Conservation (phyloP, 257 asterid genomes). For the Solanum sitiens region DNA sequence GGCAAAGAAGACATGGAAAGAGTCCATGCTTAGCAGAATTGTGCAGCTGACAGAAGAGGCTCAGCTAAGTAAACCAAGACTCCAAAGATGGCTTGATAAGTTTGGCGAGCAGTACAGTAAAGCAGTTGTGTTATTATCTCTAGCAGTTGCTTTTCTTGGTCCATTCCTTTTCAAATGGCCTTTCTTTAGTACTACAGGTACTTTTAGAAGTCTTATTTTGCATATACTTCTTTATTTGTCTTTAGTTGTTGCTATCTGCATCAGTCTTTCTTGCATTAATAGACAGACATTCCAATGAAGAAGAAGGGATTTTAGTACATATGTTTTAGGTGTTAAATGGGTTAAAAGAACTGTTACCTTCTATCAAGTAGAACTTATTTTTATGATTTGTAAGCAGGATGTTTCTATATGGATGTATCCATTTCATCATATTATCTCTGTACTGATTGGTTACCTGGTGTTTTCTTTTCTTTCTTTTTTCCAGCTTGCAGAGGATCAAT, state of each 20-base stretch:
- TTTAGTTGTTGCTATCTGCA: background rate
- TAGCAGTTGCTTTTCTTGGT: slow-evolving; percentile 74
- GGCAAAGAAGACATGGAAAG: slow-evolving; percentile 96
- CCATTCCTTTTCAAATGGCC: slow-evolving; percentile 96
- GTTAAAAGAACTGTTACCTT: background rate
- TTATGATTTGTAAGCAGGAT: background rate
- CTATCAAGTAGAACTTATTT: background rate
- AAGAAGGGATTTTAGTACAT: background rate
- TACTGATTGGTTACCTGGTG: background rate
- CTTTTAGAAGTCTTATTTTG: background rate
- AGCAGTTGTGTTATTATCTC: slow-evolving; percentile 70
- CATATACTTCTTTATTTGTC: background rate
- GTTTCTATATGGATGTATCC: background rate
- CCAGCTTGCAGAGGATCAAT: slow-evolving; percentile 96
- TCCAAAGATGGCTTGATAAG: slow-evolving; percentile 94
- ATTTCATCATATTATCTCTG: background rate
- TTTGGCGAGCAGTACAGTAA: slow-evolving; percentile 93
- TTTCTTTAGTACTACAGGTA: slow-evolving; percentile 84
- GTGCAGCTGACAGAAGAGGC: slow-evolving; percentile 98
- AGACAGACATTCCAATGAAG: background rate
- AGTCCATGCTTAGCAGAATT: slow-evolving; percentile 80
- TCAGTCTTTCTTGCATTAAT: background rate
- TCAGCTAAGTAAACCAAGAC: slow-evolving; percentile 91
- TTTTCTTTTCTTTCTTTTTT: slow-evolving; percentile 8
- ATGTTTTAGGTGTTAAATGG: background rate